These are phyloP conservation scores for Candida coquimbonensis DNA, from an alignment of 805 yeast genomes.

Conservation along the genomic window DNA sequence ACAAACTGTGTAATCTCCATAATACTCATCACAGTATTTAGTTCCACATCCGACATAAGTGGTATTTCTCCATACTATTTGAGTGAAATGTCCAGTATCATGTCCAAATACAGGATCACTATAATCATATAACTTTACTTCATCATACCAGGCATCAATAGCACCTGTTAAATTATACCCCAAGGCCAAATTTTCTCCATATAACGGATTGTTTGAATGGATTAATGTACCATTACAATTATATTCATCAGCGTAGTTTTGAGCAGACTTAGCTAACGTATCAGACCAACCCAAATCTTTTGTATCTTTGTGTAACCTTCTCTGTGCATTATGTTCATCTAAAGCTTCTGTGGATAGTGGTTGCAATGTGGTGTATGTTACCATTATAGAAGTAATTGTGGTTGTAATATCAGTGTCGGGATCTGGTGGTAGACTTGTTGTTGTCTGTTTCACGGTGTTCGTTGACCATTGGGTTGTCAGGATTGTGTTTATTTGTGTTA, in stretches of 20 bases:
- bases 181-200: constrained; percentile 79
- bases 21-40: constrained; percentile 44
- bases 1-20: constrained; percentile 59
- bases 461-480: constrained; percentile 9
- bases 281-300: constrained; percentile 49
- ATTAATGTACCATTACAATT: constrained; percentile 48
- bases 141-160: constrained; percentile 72
- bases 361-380: constrained; percentile 12
- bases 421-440: constrained; percentile 7
- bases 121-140: constrained; percentile 47
- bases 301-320: constrained; percentile 44
- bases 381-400: constrained; percentile 11
- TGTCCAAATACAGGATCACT: constrained; percentile 37
- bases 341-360: constrained; percentile 6
- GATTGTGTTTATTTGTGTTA: constrained; percentile 1
- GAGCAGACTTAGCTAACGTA: constrained; percentile 48
- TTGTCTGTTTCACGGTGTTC: neutral
- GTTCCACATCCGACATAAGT: constrained; percentile 65
- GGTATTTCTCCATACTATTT: constrained; percentile 64
- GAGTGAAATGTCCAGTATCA: constrained; percentile 73
- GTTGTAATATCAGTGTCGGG: constrained; percentile 9
- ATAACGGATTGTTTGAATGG: constrained; percentile 54
- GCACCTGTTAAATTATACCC: constrained; percentile 57
- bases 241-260: constrained; percentile 46
- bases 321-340: constrained; percentile 45